Evolutionary conservation across 1,139 yeast species (phyloP).

Genomic region (Debaryomyces sp.): DNA sequence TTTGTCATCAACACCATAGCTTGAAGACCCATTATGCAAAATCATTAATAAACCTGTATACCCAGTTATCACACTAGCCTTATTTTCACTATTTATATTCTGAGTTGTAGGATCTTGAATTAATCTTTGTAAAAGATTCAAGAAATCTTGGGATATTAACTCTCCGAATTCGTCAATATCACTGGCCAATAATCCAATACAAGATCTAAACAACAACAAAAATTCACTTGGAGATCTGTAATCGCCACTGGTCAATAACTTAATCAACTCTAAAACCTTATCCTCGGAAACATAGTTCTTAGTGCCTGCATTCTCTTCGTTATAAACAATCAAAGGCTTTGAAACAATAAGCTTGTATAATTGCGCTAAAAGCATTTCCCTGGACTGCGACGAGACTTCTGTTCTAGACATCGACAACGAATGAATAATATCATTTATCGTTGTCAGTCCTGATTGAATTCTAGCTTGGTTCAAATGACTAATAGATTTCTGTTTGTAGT

Average conservation of each 20-base stretch:
- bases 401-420: conserved; percentile 45
- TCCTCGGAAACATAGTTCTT: conserved; percentile 39
- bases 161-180: conserved; percentile 56
- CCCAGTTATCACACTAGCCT: conserved; percentile 47
- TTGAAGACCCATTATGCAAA: conserved; percentile 51
- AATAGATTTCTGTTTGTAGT: conserved; percentile 36
- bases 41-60: conserved; percentile 47
- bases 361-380: conserved; percentile 55
- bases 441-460: conserved; percentile 40
- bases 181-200: conserved; percentile 46
- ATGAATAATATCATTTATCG: conserved; percentile 42
- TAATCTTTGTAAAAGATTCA: conserved; percentile 34
- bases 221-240: conserved; percentile 48
- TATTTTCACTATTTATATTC: conserved; percentile 39
- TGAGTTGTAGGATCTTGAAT: conserved; percentile 39
- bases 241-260: conserved; percentile 33
- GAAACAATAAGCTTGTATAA: conserved; percentile 49
- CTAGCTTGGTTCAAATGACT: conserved; percentile 35
- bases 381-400: conserved; percentile 50
- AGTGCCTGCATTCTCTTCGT: conserved; percentile 40
- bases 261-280: conserved; percentile 36
- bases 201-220: conserved; percentile 43
- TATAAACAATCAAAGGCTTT: conserved; percentile 42
- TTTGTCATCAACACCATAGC: conserved; percentile 52
- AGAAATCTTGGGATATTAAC: conserved; percentile 43